A percentile compares a stretch with the other conserved stretches of the same genome.
Conservation (phyloP, 331 rosid genomes). For the Acacia concinna region DNA sequence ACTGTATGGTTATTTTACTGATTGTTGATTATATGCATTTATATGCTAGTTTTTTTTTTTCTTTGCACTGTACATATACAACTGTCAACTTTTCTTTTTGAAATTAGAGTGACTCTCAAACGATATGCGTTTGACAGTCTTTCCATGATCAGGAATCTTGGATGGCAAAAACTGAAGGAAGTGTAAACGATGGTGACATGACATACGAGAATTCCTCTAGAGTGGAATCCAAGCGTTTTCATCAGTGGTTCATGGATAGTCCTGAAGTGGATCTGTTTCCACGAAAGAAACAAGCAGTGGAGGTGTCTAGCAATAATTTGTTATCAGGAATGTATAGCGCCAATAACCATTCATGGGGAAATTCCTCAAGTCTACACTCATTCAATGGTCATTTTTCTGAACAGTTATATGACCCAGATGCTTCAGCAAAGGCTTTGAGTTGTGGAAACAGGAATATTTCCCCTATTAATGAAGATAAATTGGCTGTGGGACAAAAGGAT, state of each 20-base stretch:
- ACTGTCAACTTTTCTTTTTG: constrained; percentile 9
- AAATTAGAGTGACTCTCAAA: constrained; percentile 25
- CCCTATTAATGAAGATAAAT: constrained; percentile 30
- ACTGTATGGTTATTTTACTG: background rate
- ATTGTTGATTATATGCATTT: constrained; percentile 31
- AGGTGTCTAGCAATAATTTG: constrained; percentile 42
- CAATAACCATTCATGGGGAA: constrained; percentile 53
- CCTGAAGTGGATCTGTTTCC: constrained; percentile 59
- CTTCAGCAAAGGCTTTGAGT: constrained; percentile 34
- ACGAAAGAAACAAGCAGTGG: constrained; percentile 73
- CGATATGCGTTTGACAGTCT: constrained; percentile 33
- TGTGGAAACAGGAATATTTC: constrained; percentile 40
- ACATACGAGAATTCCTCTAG: constrained; percentile 50
- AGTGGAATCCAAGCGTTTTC: constrained; percentile 65
- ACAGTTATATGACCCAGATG: constrained; percentile 47
- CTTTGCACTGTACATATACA: constrained; percentile 10
- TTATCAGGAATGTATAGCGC: constrained; percentile 51
- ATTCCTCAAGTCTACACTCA: constrained; percentile 57
- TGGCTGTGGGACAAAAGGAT: constrained; percentile 43
- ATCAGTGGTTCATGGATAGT: constrained; percentile 67
- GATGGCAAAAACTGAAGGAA: constrained; percentile 55
- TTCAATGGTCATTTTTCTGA: constrained; percentile 51
- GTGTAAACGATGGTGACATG: constrained; percentile 52
- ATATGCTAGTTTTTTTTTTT: background rate
- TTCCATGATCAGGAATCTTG: constrained; percentile 65